Evolutionary conservation across 306 rosid species (phyloP).

Genomic region (Luffa aegyptiaca): DNA sequence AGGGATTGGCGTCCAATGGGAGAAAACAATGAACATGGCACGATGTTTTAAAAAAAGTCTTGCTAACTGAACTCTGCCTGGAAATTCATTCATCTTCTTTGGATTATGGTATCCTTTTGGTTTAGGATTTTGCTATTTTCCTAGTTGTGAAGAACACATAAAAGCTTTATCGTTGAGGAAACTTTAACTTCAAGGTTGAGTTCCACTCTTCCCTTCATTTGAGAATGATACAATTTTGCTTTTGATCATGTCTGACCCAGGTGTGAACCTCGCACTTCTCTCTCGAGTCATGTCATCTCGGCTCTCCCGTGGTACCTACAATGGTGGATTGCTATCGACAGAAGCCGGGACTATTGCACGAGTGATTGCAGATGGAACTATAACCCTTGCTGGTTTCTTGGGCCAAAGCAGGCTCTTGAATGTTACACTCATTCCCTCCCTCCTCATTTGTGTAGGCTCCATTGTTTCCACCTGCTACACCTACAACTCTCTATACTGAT

Average conservation of each 20-base stretch:
- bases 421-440: slow-evolving; percentile 73
- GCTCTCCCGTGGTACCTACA: slow-evolving; percentile 95
- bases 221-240: neutral
- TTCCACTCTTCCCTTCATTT: neutral
- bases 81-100: neutral
- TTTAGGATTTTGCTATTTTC: neutral
- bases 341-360: slow-evolving; percentile 96
- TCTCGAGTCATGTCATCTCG: slow-evolving; percentile 95
- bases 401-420: slow-evolving; percentile 73
- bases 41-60: neutral
- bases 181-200: neutral
- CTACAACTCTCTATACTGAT: slow-evolving; percentile 79
- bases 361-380: slow-evolving; percentile 84
- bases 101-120: neutral
- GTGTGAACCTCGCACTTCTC: slow-evolving; percentile 88
- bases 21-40: neutral
- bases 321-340: slow-evolving; percentile 82
- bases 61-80: neutral
- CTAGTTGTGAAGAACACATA: neutral
- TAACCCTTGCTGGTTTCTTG: slow-evolving; percentile 72
- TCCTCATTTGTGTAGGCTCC: slow-evolving; percentile 61
- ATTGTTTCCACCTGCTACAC: slow-evolving; percentile 78
- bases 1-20: neutral
- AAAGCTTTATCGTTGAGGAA: neutral
- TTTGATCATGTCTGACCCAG: slow-evolving; percentile 20